Percentiles rank a stretch among this genome's conserved stretches.
These are phyloP conservation scores for Rhizopogon sp. DNA, from an alignment of 768 basidiomycete genomes.

Conservation along the genomic window DNA sequence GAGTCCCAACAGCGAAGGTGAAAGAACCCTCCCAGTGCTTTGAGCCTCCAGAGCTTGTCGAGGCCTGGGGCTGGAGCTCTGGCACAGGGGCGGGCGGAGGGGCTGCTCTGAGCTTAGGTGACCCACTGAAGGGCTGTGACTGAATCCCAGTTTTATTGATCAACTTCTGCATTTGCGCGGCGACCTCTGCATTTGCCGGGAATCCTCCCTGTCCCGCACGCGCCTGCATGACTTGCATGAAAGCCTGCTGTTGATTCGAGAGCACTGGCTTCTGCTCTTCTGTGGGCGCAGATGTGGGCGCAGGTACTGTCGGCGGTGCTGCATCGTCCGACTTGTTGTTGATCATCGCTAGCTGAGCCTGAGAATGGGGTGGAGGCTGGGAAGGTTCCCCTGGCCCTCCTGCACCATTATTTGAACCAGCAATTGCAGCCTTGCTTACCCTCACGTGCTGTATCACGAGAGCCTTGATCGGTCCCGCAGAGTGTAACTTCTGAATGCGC, in stretches of 20 bases:
- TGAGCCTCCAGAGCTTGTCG: background rate
- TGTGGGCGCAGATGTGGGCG: background rate
- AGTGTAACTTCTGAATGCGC: background rate
- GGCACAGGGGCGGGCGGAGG: background rate
- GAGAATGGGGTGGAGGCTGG: background rate
- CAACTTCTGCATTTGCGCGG: slow-evolving; percentile 44
- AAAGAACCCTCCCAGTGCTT: slow-evolving; percentile 45
- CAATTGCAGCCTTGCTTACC: background rate
- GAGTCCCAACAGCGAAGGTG: slow-evolving; percentile 32
- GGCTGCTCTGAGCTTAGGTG: slow-evolving; percentile 8
- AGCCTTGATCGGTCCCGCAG: slow-evolving; percentile 10
- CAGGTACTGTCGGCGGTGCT: background rate
- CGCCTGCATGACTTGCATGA: slow-evolving; percentile 24
- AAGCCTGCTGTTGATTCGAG: slow-evolving; percentile 23
- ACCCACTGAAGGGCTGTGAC: slow-evolving; percentile 14
- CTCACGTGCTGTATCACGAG: slow-evolving; percentile 8
- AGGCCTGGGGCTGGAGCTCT: background rate
- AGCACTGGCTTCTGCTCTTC: slow-evolving; percentile 17
- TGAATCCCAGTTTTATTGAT: slow-evolving; percentile 38
- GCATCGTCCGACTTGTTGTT: background rate
- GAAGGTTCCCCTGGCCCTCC: background rate
- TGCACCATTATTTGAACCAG: background rate
- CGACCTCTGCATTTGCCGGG: slow-evolving; percentile 13
- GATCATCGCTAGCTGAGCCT: background rate
- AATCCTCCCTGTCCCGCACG: slow-evolving; percentile 14